phyloP scores from a whole-genome alignment of 805 yeast genomes.

The Metschnikowia drakensbergensis region DNA sequence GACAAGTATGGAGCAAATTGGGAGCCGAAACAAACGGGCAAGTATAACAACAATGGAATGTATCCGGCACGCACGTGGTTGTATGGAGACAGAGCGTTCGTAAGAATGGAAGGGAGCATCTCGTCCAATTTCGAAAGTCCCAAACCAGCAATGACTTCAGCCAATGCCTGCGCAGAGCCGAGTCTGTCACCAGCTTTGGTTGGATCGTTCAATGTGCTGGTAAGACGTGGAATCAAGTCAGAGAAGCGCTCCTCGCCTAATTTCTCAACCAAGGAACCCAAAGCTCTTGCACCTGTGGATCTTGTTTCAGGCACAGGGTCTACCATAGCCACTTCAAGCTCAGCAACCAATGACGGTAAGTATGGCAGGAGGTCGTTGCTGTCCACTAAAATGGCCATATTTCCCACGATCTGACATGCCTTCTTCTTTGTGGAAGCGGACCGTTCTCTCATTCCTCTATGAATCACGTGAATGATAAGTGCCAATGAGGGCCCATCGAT shows the following conservation, averaged over 20 bases:
- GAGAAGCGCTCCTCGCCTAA: slow-evolving; percentile 97
- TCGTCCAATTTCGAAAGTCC: slow-evolving; percentile 88
- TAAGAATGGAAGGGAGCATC: slow-evolving; percentile 72
- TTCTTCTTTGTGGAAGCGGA: slow-evolving; percentile 90
- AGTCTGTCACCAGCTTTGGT: slow-evolving; percentile 82
- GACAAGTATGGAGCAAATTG: slow-evolving; percentile 87
- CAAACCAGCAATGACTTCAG: slow-evolving; percentile 90
- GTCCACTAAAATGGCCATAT: slow-evolving; percentile 95
- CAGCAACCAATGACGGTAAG: slow-evolving; percentile 69
- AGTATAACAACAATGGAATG: slow-evolving; percentile 80
- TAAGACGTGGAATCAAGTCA: slow-evolving; percentile 73
- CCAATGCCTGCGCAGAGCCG: slow-evolving; percentile 95
- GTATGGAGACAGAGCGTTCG: slow-evolving; percentile 64
- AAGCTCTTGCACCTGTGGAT: slow-evolving; percentile 95
- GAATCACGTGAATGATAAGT: slow-evolving; percentile 87
- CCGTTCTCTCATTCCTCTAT: slow-evolving; percentile 92
- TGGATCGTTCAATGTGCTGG: slow-evolving; percentile 74
- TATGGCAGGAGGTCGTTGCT: slow-evolving; percentile 82
- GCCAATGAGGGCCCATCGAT: slow-evolving; percentile 98
- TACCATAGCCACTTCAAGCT: slow-evolving; percentile 90
- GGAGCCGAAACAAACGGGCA: slow-evolving; percentile 92
- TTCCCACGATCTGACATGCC: slow-evolving; percentile 97
- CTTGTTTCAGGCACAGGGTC: slow-evolving; percentile 97
- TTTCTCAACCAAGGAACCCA: slow-evolving; percentile 94
- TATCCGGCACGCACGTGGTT: slow-evolving; percentile 83